Conservation (phyloP, 192 early-diverging fungal genomes). For the Pilaira anomala region DNA sequence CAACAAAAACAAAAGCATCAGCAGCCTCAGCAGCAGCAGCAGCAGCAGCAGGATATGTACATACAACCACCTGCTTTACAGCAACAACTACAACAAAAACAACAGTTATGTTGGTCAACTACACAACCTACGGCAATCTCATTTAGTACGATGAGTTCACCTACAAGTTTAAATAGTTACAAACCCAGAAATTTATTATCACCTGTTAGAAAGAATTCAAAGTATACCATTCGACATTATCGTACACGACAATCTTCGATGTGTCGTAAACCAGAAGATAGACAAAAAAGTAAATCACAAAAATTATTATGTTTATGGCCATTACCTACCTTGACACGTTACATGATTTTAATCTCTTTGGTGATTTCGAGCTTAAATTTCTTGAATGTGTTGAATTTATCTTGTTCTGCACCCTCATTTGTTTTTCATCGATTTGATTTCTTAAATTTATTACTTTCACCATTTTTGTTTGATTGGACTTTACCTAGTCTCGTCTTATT, state of each 20-base stretch:
- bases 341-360: constrained; percentile 26
- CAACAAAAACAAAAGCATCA: neutral
- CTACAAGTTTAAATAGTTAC: neutral
- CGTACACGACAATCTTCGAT: constrained; percentile 6
- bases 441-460: constrained; percentile 38
- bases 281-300: constrained; percentile 33
- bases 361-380: constrained; percentile 25
- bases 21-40: neutral
- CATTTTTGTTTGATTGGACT: constrained; percentile 33
- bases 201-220: constrained; percentile 13
- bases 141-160: neutral
- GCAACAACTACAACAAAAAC: neutral
- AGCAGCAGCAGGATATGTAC: neutral
- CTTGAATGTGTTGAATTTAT: constrained; percentile 11
- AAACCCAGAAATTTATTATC: neutral
- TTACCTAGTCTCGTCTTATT: constrained; percentile 28
- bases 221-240: constrained; percentile 14
- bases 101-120: neutral
- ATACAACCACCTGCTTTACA: neutral
- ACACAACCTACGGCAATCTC: neutral
- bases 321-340: constrained; percentile 34
- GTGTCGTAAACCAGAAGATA: neutral
- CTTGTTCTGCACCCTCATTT: constrained; percentile 28
- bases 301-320: constrained; percentile 38
- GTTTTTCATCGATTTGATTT: constrained; percentile 31